A percentile compares a stretch with the other conserved stretches of the same genome.
These are phyloP conservation scores for Colletotrichum cuscutae DNA, from an alignment of 2,329 filamentous ascomycete genomes.

Conservation along the genomic window DNA sequence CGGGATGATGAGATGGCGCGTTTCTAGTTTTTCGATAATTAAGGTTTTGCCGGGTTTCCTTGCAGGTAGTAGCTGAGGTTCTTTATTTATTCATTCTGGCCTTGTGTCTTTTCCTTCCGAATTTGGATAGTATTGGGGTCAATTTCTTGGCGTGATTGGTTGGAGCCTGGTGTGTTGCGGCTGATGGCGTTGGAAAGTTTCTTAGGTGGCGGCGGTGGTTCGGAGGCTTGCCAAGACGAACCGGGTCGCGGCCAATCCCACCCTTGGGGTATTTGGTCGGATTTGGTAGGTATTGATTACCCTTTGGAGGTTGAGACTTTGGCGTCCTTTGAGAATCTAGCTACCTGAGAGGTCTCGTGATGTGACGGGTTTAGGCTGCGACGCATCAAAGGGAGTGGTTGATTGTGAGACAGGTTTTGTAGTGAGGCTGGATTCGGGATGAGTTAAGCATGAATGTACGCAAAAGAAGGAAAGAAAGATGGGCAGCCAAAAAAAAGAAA, in stretches of 20 bases:
- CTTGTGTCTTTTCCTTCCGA: background rate
- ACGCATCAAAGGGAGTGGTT: too few species aligned
- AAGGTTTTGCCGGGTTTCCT: background rate
- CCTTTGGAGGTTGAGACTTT: background rate
- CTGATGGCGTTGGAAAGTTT: background rate
- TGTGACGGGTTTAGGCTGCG: too few species aligned
- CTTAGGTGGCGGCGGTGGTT: background rate
- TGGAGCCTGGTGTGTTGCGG: background rate
- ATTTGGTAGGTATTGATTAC: too few species aligned
- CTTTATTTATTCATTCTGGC: too few species aligned
- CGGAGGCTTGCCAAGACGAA: background rate
- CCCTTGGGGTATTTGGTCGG: background rate
- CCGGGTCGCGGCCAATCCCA: background rate
- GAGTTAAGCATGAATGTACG: background rate
- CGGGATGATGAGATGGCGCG: background rate
- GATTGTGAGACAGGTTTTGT: background rate
- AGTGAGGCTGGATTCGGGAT: background rate
- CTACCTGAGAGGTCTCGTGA: too few species aligned
- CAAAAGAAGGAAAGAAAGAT: background rate
- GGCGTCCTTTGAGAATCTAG: too few species aligned
- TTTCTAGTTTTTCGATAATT: background rate
- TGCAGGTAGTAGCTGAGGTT: background rate
- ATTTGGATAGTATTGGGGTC: slow-evolving; percentile 4
- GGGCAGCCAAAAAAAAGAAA: background rate
- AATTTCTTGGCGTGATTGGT: slow-evolving; percentile 29